Conservation (phyloP, 140 eudicot genomes). For the Oenanthe javanica region DNA sequence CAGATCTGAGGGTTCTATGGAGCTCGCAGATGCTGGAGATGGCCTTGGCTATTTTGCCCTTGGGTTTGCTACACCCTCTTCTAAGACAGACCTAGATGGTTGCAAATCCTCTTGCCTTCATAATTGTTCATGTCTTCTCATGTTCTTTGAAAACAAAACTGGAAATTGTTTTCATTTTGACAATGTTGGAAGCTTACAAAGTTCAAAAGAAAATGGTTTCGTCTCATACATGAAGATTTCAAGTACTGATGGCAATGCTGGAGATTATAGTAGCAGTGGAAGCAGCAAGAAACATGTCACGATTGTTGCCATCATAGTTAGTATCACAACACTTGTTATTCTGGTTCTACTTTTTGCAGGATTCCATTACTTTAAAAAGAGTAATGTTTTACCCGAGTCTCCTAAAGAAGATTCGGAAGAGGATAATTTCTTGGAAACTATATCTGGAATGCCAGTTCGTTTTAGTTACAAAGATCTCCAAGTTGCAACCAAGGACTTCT, state of each 20-base stretch:
- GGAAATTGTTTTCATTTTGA: conserved; percentile 76
- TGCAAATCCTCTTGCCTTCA: conserved; percentile 63
- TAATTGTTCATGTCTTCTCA: conserved; percentile 72
- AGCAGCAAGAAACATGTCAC: conserved; percentile 28
- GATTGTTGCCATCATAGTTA: conserved; percentile 31
- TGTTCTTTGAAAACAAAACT: conserved; percentile 63
- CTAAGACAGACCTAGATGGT: conserved; percentile 45
- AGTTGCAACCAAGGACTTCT: conserved; percentile 64
- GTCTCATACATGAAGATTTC: conserved; percentile 46
- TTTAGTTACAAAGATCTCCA: conserved; percentile 70
- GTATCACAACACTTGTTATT: conserved; percentile 32
- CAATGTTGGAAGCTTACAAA: conserved; percentile 68
- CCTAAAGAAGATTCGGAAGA: conserved; percentile 64
- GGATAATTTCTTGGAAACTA: conserved; percentile 61
- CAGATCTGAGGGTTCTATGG: conserved; percentile 16
- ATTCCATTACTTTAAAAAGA: conserved; percentile 26
- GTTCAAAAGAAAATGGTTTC: conserved; percentile 27
- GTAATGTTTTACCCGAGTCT: conserved; percentile 23
- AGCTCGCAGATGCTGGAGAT: conserved; percentile 56
- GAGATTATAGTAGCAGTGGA: conserved; percentile 14
- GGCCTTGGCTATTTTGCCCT: conserved; percentile 66
- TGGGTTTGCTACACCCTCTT: conserved; percentile 44
- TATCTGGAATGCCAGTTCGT: conserved; percentile 86
- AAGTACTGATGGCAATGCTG: conserved; percentile 9
- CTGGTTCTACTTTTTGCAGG: conserved; percentile 34